Evolutionary conservation across 768 basidiomycete genomes (phyloP).

Genomic region (Tricholoma matsutake): DNA sequence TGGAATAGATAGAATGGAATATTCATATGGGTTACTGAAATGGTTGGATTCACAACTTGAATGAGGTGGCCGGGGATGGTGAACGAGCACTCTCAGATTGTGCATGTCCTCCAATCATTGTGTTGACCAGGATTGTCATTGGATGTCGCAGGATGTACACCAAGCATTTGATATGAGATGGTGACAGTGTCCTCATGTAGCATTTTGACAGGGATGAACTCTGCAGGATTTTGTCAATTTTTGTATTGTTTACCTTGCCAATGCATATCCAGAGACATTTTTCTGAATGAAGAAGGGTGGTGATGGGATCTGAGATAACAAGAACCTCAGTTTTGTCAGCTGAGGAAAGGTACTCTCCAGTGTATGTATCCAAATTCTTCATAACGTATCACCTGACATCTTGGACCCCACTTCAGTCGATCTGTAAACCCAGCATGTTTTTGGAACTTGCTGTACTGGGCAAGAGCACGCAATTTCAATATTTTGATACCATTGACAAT

Average conservation of each 20-base stretch:
- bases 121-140: conserved; percentile 15
- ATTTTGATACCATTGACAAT: neutral
- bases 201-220: conserved; percentile 8
- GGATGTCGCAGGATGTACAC: conserved; percentile 13
- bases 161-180: conserved; percentile 16
- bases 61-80: conserved; percentile 15
- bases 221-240: conserved; percentile 7
- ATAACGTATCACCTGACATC: conserved; percentile 1
- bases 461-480: no score
- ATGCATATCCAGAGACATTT: no score
- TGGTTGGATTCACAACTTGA: conserved; percentile 13
- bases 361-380: neutral
- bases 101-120: conserved; percentile 21
- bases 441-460: no score
- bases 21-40: conserved; percentile 1
- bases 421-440: conserved; percentile 6
- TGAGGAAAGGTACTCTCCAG: neutral
- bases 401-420: conserved; percentile 1
- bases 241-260: conserved; percentile 14
- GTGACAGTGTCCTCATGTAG: conserved; percentile 14
- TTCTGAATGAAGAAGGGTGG: no score
- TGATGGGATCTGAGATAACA: conserved; percentile 14
- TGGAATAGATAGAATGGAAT: no score
- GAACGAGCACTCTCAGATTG: conserved; percentile 11
- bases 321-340: neutral